A percentile compares a stretch with the other conserved stretches of the same genome.
Evolutionary conservation across 2,329 filamentous ascomycete species (phyloP).

Genomic region (Colletotrichum higginsianum): DNA sequence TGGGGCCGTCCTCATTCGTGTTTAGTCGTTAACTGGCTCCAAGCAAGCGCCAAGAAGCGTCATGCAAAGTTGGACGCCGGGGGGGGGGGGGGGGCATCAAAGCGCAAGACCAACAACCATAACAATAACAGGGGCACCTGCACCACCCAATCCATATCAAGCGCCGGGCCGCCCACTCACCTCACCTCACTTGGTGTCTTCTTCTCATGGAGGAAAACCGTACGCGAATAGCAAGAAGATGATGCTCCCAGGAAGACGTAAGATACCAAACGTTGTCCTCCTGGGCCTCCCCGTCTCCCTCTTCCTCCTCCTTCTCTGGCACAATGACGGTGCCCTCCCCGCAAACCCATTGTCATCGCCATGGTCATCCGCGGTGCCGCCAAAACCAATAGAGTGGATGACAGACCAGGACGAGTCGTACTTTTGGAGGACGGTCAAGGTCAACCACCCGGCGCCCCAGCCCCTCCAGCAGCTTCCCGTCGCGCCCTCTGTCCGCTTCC

Average conservation of each 20-base stretch:
- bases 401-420: slow-evolving; percentile 8
- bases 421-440: slow-evolving; percentile 44
- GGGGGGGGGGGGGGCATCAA: neutral
- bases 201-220: no score
- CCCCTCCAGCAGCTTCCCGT: slow-evolving; percentile 52
- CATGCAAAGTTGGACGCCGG: neutral
- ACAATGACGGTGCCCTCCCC: slow-evolving; percentile 16
- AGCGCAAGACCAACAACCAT: slow-evolving; percentile 14
- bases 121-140: slow-evolving; percentile 1
- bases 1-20: neutral
- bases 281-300: slow-evolving; percentile 30
- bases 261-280: slow-evolving; percentile 2
- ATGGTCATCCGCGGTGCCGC: neutral
- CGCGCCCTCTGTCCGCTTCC: slow-evolving; percentile 47
- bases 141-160: neutral
- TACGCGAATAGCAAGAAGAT: no score
- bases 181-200: neutral
- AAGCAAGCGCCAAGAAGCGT: slow-evolving; percentile 6
- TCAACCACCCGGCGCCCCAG: slow-evolving; percentile 40
- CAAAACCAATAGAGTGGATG: slow-evolving; percentile 21
- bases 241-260: slow-evolving; percentile 5
- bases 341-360: slow-evolving; percentile 3
- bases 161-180: slow-evolving; percentile 6
- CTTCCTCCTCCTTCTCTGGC: slow-evolving; percentile 30
- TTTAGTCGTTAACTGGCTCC: neutral